Evolutionary conservation across 1,284 basidiomycete genomes (phyloP), one percentile per base, ranked within the genome.

Genomic region (Cutaneotrichosporon mucoides): DNA sequence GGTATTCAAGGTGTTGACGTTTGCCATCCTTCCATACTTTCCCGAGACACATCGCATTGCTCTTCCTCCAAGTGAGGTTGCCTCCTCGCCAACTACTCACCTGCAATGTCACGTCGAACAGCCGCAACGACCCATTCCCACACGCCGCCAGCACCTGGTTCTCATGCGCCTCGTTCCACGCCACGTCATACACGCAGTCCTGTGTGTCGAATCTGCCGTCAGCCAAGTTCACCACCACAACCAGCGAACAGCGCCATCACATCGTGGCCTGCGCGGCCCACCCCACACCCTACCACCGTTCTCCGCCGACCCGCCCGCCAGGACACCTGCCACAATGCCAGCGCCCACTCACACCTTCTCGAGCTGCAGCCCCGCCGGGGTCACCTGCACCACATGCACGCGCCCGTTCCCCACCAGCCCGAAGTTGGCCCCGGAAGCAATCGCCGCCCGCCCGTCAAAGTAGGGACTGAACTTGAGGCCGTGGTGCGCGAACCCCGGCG

Each of bases 391-490:
- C 34, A 93, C 76, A 73, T 92, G 88, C 47, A 95, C 75, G 36
- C 92, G 82, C 1, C 95, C 95, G 76, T 97, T 97, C 13, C 95
- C 95, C 34, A 98, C 88, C 5, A 98, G 82, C 2, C 95, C 94
- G 76, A 92, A 98, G 79, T 98, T 98, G 40, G 94, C 91, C 0
- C 92, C 84, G 1, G 90, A 91, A 5, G 92, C 92, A 15, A 96
- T 81, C 1, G 94, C 95, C 35, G 97, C 78, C 33, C 86, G 84
- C 13, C 83, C 81, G 11, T 85, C 87, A 75, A 90, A 90, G 76
- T 96, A 98, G 5, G 95, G 95, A 0, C 92, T 95, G 88, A 91
- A 98, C 7, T 88, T 85, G 43, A 96, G 69, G 2, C 85, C 80
- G 75, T 96, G 95, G 75, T 95, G 93, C 0, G 94, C 88, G 77